Percentiles rank a stretch among this genome's conserved stretches.
phyloP scores from a whole-genome alignment of 495 filamentous ascomycete genomes.

The Neurospora sp. region DNA sequence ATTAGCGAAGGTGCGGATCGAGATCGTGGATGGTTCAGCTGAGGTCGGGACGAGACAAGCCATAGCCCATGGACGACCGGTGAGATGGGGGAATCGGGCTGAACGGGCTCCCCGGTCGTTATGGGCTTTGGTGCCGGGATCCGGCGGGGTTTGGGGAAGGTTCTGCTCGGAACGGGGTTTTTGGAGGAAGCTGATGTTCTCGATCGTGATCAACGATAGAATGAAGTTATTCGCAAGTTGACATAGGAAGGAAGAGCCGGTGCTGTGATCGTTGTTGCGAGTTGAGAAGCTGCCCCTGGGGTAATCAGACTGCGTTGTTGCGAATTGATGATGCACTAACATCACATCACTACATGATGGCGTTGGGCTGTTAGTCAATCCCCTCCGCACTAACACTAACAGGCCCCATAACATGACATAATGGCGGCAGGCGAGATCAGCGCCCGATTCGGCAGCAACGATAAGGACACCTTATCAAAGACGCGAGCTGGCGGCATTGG shows the following conservation, averaged over 20 bases:
- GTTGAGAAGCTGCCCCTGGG: not conserved
- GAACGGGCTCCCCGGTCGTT: not conserved
- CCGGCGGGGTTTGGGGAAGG: not conserved
- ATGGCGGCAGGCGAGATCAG: not conserved
- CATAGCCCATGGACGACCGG: not conserved
- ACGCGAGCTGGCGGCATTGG: conserved; percentile 5
- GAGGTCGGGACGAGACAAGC: not conserved
- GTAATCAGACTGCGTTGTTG: not conserved
- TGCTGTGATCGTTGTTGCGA: not conserved
- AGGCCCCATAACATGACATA: not conserved
- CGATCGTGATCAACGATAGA: not conserved
- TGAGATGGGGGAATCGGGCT: not conserved
- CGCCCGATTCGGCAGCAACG: not conserved
- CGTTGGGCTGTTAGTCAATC: not conserved
- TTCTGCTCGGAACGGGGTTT: not conserved
- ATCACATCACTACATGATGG: too few relatives aligned
- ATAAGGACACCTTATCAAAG: conserved; percentile 21
- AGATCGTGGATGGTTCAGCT: not conserved
- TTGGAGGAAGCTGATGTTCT: not conserved
- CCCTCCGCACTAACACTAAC: not conserved
- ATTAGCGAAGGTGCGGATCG: not conserved
- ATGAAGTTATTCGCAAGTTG: not conserved
- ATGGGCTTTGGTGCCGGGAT: not conserved
- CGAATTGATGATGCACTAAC: not conserved
- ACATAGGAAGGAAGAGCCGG: not conserved